Evolutionary conservation across 1,284 basidiomycete species (phyloP), one percentile per base, ranked within the genome.

Genomic region (Malassezia equina): DNA sequence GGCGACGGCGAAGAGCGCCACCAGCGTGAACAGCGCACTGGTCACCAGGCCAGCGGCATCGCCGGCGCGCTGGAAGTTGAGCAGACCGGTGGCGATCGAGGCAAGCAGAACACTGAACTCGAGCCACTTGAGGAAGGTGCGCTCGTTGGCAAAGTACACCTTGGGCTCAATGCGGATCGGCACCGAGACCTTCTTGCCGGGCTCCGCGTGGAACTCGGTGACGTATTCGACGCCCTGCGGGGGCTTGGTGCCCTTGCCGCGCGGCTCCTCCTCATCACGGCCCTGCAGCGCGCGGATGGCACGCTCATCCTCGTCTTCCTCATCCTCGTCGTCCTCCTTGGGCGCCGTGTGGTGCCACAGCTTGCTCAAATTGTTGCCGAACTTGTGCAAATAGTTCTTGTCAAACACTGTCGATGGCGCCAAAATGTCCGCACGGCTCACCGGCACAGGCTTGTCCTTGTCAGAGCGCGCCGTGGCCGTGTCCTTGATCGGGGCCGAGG

Each of bases 151-250:
- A 75, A 96, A 98, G 73, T 94, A 94, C 7, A 94, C 90, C 78
- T 98, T 98, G 32, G 93, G 93, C 77, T 98, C 93, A 53, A 98
- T 82, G 48, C 93, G 83, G 29, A 98, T 85, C 31, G 93, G 91
- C 1, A 98, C 82, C 1, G 89, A 83, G 56, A 98, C 90, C 62
- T 83, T 82, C 79, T 95, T 96, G 17, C 93, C 93, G 42, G 81
- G 78, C 1, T 86, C 85, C 2, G 91, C 90, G 23, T 76, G 79
- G 83, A 89, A 90, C 57, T 84, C 81, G 57, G 86, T 79, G 44
- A 87, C 84, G 66, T 81, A 80, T 46, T 76, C 75, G 51, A 76
- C 75, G 75, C 62, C 73, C 64, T 52, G 63, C 58, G 80, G 80
- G 63, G 85, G 58, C 64, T 77, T 77, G 64, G 84, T 82, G 58